phyloP scores from a whole-genome alignment of 2,329 filamentous ascomycete species.

The Cyanodermella asteris region DNA sequence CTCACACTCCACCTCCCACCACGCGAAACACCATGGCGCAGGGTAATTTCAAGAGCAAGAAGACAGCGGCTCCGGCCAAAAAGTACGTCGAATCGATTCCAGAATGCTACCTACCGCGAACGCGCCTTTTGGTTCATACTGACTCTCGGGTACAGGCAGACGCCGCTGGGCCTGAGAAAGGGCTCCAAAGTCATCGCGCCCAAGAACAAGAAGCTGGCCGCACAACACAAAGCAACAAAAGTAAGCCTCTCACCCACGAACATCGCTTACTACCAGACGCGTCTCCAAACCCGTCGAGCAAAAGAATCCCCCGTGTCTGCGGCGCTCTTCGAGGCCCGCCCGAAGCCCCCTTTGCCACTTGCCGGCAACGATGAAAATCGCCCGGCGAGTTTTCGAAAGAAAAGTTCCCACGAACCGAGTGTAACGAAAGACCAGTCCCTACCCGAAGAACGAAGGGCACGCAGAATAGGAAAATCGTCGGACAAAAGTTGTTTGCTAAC shows the following conservation, averaged over 20 bases:
- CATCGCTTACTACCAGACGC: no score
- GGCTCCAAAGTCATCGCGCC: slow-evolving; percentile 43
- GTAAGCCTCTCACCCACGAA: no score
- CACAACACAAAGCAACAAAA: slow-evolving; percentile 41
- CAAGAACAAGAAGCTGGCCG: slow-evolving; percentile 38
- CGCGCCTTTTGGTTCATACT: slow-evolving; percentile 1
- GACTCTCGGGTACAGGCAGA: slow-evolving; percentile 11
- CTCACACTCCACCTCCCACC: no score
- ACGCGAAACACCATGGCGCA: no score
- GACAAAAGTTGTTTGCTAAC: slow-evolving; percentile 2
- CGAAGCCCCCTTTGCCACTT: not conserved
- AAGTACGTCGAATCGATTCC: no score
- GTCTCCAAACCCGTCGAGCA: no score
- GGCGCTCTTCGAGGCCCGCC: not conserved
- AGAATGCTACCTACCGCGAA: no score
- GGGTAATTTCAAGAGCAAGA: no score
- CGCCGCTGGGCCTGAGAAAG: slow-evolving; percentile 28
- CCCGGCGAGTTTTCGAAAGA: not conserved
- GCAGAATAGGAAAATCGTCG: not conserved
- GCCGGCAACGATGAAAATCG: not conserved
- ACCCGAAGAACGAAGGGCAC: no score
- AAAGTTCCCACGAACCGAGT: not conserved
- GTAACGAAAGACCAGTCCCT: no score
- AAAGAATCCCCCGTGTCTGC: slow-evolving; percentile 1
- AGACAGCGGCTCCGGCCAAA: no score